Conservation (phyloP, 2,329 filamentous ascomycete genomes). For the Xylariaceae sp. region DNA sequence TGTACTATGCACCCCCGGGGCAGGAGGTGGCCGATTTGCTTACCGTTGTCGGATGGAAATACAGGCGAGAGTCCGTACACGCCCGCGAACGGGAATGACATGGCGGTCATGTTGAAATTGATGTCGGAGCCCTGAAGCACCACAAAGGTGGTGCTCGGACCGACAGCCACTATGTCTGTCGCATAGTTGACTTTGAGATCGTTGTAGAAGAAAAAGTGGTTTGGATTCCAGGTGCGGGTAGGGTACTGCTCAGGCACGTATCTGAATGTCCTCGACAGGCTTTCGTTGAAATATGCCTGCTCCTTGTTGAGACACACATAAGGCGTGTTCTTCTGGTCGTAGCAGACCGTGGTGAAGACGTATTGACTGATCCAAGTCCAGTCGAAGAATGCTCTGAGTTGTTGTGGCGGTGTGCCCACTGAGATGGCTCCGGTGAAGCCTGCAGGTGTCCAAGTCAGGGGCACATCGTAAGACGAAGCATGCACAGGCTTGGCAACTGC, state of each 20-base stretch:
- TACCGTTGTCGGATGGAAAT: background rate
- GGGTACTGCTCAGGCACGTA: background rate
- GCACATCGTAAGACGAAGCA: background rate
- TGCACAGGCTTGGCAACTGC: background rate
- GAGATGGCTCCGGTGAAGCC: background rate
- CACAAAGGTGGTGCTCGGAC: background rate
- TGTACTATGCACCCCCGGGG: no score
- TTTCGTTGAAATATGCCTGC: background rate
- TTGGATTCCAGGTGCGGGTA: background rate
- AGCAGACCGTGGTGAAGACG: background rate
- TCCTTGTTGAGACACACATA: background rate
- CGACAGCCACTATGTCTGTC: background rate
- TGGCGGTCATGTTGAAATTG: background rate
- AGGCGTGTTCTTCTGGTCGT: background rate
- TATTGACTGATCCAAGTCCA: background rate
- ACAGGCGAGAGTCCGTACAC: background rate
- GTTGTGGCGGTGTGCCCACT: background rate
- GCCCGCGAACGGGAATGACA: background rate
- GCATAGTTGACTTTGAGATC: background rate
- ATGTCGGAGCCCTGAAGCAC: background rate
- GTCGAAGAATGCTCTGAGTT: background rate
- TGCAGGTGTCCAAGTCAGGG: background rate
- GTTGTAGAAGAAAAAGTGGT: background rate
- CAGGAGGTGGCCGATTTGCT: background rate
- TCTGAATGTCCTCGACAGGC: background rate